A percentile compares a stretch with the other conserved stretches of the same genome.
Evolutionary conservation across 345 rosid species (phyloP).

Genomic region (Carallia pectinifolia): DNA sequence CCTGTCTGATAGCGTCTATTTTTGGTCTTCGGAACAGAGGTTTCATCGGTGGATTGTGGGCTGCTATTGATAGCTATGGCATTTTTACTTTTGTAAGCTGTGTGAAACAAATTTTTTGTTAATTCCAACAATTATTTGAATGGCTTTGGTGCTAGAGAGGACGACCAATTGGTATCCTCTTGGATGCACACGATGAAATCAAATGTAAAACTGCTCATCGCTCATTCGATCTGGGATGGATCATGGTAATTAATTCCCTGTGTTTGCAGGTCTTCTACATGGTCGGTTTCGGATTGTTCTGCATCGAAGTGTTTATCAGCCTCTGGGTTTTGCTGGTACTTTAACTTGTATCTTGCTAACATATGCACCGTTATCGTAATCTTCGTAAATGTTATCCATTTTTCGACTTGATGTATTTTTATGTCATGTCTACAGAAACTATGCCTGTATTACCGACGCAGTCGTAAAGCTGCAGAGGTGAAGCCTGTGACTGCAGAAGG

Average conservation of each 20-base stretch:
- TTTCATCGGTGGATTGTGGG: conserved; percentile 5
- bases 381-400: background rate
- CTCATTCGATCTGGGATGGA: background rate
- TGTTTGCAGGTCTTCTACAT: conserved; percentile 29
- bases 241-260: background rate
- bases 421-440: conserved; percentile 21
- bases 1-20: conserved; percentile 5
- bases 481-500: conserved; percentile 34
- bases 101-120: background rate
- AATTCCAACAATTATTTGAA: background rate
- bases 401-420: background rate
- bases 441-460: conserved; percentile 32
- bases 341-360: background rate
- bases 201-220: background rate
- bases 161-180: background rate
- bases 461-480: conserved; percentile 30
- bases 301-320: conserved; percentile 24
- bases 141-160: background rate
- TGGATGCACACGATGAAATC: background rate
- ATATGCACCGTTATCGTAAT: background rate
- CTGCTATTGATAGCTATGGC: conserved; percentile 24
- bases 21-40: conserved; percentile 24
- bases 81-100: conserved; percentile 23
- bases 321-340: conserved; percentile 36
- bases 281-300: conserved; percentile 30